Conservation (phyloP, 2,329 filamentous ascomycete species). For the Fusarium xylarioides region DNA sequence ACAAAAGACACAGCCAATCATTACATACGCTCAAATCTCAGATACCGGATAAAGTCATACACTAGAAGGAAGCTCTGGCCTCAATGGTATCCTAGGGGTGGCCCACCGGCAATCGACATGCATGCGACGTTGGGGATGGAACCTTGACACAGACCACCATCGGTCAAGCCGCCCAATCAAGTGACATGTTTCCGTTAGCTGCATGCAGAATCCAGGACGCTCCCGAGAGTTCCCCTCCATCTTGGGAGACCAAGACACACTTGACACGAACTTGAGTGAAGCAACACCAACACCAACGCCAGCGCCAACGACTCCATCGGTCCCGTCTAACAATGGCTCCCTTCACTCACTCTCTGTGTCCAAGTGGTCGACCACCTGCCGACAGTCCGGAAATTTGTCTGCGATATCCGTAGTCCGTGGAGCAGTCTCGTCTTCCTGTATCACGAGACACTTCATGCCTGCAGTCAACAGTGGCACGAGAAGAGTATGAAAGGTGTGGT, state of each 20-base stretch:
- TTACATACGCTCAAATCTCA: neutral
- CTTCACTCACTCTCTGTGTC: slow-evolving; percentile 11
- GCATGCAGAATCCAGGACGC: slow-evolving; percentile 37
- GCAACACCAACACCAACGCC: neutral
- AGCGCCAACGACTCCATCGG: slow-evolving; percentile 13
- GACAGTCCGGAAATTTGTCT: slow-evolving; percentile 24
- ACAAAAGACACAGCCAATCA: slow-evolving; percentile 28
- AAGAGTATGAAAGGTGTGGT: neutral
- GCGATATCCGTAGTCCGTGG: slow-evolving; percentile 27
- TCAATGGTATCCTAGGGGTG: slow-evolving; percentile 3
- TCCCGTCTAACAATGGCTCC: slow-evolving; percentile 20
- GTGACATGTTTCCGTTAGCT: slow-evolving; percentile 17
- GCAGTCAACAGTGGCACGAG: neutral
- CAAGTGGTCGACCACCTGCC: slow-evolving; percentile 32
- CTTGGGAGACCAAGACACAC: neutral
- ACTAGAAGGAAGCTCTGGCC: slow-evolving; percentile 18
- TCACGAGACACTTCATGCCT: slow-evolving; percentile 26
- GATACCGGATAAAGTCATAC: slow-evolving; percentile 37
- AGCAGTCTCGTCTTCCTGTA: slow-evolving; percentile 4
- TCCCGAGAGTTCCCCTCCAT: slow-evolving; percentile 20
- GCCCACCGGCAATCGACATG: slow-evolving; percentile 36
- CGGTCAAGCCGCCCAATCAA: slow-evolving; percentile 36
- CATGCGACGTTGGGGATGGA: slow-evolving; percentile 6
- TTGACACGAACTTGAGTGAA: neutral
- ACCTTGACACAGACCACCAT: slow-evolving; percentile 19